phyloP scores from a whole-genome alignment of 2,329 filamentous ascomycete species.

The Fusarium sp. region DNA sequence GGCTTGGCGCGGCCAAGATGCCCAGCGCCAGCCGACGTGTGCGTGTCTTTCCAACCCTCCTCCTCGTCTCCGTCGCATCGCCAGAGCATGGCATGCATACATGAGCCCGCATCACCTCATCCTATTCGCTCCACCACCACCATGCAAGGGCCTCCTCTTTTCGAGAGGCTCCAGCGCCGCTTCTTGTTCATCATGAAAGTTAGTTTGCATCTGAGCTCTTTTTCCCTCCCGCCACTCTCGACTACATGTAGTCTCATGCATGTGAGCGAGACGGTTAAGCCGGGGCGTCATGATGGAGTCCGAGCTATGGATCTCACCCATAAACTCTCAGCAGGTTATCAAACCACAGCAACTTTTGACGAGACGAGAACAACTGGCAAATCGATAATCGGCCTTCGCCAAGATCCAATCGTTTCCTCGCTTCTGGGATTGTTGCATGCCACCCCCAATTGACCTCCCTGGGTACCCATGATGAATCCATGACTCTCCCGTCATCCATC shows the following conservation, averaged over 20 bases:
- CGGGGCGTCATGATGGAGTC: not conserved
- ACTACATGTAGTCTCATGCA: not conserved
- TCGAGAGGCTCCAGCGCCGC: not conserved
- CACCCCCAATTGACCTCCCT: not conserved
- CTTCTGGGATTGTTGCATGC: not conserved
- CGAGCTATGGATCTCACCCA: not conserved
- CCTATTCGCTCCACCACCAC: constrained; percentile 24
- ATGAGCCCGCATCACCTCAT: constrained; percentile 33
- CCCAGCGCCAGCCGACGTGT: not conserved
- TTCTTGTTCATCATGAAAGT: not conserved
- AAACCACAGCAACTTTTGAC: constrained; percentile 3
- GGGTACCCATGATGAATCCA: not conserved
- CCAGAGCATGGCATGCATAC: constrained; percentile 14
- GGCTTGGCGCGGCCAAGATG: constrained; percentile 30
- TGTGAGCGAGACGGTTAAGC: constrained; percentile 7
- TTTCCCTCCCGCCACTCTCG: not conserved
- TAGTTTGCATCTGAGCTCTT: not conserved
- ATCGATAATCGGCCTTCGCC: not conserved
- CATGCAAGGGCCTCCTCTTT: constrained; percentile 31
- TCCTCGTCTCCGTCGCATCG: not conserved
- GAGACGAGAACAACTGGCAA: not conserved
- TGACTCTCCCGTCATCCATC: not conserved
- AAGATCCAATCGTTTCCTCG: not conserved
- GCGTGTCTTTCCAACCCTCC: not conserved
- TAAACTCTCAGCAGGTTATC: not conserved